Percentiles rank a stretch among this genome's conserved stretches.
Evolutionary conservation across 1,284 basidiomycete species (phyloP).

Genomic region (Amylostereum areolatum): DNA sequence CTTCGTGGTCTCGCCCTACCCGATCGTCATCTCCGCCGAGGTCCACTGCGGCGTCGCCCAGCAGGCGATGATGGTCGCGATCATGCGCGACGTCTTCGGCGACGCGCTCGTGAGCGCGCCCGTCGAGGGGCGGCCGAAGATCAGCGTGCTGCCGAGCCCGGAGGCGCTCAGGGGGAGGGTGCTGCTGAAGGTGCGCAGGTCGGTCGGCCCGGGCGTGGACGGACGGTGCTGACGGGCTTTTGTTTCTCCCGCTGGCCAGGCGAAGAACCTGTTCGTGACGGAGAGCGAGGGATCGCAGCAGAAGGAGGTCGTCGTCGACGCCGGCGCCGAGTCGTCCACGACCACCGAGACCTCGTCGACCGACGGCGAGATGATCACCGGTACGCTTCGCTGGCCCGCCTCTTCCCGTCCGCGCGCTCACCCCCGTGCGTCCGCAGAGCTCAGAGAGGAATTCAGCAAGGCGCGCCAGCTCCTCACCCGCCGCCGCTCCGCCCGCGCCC

Average conservation of each 20-base stretch:
- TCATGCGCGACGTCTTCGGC: slow-evolving; percentile 80
- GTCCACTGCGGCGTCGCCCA: slow-evolving; percentile 82
- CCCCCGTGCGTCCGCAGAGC: slow-evolving; percentile 14
- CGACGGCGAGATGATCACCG: slow-evolving; percentile 22
- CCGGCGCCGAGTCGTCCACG: slow-evolving; percentile 40
- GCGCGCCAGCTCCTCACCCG: slow-evolving; percentile 29
- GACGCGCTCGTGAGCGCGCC: slow-evolving; percentile 65
- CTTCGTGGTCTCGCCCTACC: slow-evolving; percentile 90
- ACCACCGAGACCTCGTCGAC: slow-evolving; percentile 37
- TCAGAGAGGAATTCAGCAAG: slow-evolving; percentile 27
- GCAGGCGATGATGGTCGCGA: slow-evolving; percentile 77
- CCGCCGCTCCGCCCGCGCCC: slow-evolving; percentile 22
- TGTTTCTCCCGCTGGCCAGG: slow-evolving; percentile 26
- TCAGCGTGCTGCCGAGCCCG: slow-evolving; percentile 77
- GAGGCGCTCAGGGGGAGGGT: slow-evolving; percentile 79
- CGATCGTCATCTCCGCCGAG: slow-evolving; percentile 93
- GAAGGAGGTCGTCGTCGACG: slow-evolving; percentile 28
- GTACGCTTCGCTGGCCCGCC: slow-evolving; percentile 9
- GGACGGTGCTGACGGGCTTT: slow-evolving; percentile 3
- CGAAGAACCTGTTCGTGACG: slow-evolving; percentile 54
- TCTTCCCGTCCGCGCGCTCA: slow-evolving; percentile 13
- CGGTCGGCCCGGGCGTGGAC: no score
- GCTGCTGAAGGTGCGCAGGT: slow-evolving; percentile 68
- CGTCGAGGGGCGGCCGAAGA: slow-evolving; percentile 40
- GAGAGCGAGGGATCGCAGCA: slow-evolving; percentile 34